Percentiles rank a stretch among this genome's conserved stretches.
Evolutionary conservation across 306 rosid genomes (phyloP).

Genomic region (Trichosanthes cucumerina): DNA sequence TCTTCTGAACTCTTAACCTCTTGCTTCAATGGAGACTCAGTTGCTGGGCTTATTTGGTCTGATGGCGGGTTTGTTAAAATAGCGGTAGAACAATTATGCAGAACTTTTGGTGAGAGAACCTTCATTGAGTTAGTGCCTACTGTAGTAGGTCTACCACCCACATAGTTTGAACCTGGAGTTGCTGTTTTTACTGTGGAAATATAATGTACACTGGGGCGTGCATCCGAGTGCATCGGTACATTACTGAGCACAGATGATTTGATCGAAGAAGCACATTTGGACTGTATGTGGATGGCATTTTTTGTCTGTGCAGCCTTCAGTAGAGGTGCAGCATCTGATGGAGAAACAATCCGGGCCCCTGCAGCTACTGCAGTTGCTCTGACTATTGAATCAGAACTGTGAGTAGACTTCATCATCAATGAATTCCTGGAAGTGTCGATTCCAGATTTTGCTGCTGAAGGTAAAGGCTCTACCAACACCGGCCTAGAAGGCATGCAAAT

Average conservation of each 20-base stretch:
- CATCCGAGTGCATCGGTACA: constrained; percentile 24
- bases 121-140: constrained; percentile 14
- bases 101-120: constrained; percentile 14
- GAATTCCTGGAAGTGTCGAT: constrained; percentile 24
- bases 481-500: constrained; percentile 10
- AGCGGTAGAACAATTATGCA: constrained; percentile 15
- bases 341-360: constrained; percentile 51
- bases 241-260: constrained; percentile 23
- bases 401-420: constrained; percentile 26
- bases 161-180: constrained; percentile 3
- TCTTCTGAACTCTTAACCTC: constrained; percentile 29
- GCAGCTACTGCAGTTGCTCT: constrained; percentile 47
- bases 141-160: constrained; percentile 14
- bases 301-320: constrained; percentile 37
- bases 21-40: constrained; percentile 22
- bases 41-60: constrained; percentile 19
- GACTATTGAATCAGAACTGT: constrained; percentile 22
- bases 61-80: constrained; percentile 7
- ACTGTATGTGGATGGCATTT: constrained; percentile 27
- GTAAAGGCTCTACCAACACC: constrained; percentile 21
- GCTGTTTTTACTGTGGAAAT: constrained; percentile 16
- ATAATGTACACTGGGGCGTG: constrained; percentile 22
- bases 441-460: constrained; percentile 27
- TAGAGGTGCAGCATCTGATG: constrained; percentile 35
- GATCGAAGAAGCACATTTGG: constrained; percentile 20